phyloP scores from a whole-genome alignment of 2,329 filamentous ascomycete species.

The Cordyceps fumosorosea region DNA sequence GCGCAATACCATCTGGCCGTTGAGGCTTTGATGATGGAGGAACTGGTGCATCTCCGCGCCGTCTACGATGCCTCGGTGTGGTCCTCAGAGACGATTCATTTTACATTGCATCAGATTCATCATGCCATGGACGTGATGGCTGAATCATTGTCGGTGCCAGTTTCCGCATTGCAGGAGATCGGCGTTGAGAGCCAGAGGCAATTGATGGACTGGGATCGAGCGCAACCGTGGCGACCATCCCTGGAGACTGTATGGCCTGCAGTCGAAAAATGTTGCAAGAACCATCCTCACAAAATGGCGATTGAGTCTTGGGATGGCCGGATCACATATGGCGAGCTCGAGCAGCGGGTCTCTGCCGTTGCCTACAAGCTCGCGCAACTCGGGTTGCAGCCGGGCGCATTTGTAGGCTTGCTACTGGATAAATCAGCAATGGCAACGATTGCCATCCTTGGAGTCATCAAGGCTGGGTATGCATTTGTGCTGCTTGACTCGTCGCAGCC shows the following conservation, averaged over 20 bases:
- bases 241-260: background rate
- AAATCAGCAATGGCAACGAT: conserved; percentile 22
- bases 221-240: background rate
- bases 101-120: background rate
- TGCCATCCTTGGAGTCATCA: conserved; percentile 21
- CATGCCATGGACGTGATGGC: background rate
- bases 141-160: background rate
- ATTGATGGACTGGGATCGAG: background rate
- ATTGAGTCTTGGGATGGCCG: conserved; percentile 22
- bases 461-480: conserved; percentile 24
- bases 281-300: conserved; percentile 10
- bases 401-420: conserved; percentile 23
- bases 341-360: conserved; percentile 16
- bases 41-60: background rate
- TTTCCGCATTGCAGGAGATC: background rate
- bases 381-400: background rate
- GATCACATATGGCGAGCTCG: conserved; percentile 20
- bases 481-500: conserved; percentile 22
- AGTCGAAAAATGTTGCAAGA: background rate
- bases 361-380: conserved; percentile 13
- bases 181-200: background rate
- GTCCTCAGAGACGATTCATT: background rate
- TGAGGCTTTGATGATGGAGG: background rate
- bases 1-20: background rate
- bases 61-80: background rate